These are phyloP conservation scores for Aspergillus eucalypticola DNA, from an alignment of 2,329 filamentous ascomycete species.

Conservation along the genomic window DNA sequence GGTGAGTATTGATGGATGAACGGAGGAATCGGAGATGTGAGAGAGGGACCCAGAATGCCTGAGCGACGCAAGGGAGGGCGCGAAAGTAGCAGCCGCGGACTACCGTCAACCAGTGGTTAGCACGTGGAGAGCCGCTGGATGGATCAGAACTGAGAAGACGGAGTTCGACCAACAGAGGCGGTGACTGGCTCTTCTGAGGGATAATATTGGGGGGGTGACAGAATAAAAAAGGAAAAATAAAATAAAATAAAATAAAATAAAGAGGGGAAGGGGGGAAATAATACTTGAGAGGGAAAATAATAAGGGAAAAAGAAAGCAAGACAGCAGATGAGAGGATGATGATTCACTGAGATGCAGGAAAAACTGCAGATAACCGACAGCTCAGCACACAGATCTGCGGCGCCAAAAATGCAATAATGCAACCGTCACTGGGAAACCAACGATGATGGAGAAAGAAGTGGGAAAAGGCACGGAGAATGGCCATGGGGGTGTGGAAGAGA, in stretches of 20 bases:
- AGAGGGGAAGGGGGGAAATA: background rate
- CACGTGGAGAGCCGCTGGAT: constrained; percentile 27
- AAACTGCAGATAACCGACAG: constrained; percentile 25
- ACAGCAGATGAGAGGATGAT: background rate
- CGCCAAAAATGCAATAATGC: constrained; percentile 12
- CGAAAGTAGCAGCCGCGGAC: constrained; percentile 23
- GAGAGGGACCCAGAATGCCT: constrained; percentile 22
- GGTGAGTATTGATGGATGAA: constrained; percentile 14
- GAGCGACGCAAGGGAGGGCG: constrained; percentile 25
- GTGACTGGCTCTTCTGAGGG: constrained; percentile 5
- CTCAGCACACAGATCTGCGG: constrained; percentile 26
- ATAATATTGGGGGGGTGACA: too few species aligned
- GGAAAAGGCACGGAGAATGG: constrained; percentile 1
- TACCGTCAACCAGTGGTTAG: constrained; percentile 25
- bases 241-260: background rate
- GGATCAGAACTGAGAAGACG: constrained; percentile 13
- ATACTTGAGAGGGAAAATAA: background rate
- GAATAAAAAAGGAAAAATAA: too few species aligned
- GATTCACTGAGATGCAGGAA: constrained; percentile 14
- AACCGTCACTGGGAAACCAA: constrained; percentile 7
- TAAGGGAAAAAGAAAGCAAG: constrained; percentile 1
- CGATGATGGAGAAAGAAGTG: constrained; percentile 5
- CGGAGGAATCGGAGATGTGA: constrained; percentile 21
- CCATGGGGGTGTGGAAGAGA: background rate
- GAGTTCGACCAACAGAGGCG: constrained; percentile 8